Percentiles rank a stretch among this genome's conserved stretches.
Conservation (phyloP, 495 filamentous ascomycete species). For the Hyaloscypha variabilis region DNA sequence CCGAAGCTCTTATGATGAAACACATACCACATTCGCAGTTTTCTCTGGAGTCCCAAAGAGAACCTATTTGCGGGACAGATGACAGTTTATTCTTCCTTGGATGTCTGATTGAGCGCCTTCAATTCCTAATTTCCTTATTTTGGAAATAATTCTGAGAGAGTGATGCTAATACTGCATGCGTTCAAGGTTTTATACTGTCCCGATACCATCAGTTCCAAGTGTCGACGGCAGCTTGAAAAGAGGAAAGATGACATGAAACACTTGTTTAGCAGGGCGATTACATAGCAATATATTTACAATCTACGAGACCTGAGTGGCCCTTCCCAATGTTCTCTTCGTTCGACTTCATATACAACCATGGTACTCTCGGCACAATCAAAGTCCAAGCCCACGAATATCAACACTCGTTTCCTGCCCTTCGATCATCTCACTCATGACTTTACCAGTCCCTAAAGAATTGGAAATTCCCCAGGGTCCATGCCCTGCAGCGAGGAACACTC, state of each 20-base stretch:
- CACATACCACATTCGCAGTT: constrained; percentile 65
- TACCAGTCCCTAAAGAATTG: constrained; percentile 64
- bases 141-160: neutral
- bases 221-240: too few relatives aligned
- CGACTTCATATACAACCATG: neutral
- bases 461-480: constrained; percentile 77
- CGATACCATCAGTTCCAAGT: neutral
- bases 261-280: neutral
- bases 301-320: neutral
- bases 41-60: constrained; percentile 59
- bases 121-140: neutral
- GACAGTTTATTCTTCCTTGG: constrained; percentile 64
- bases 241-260: too few relatives aligned
- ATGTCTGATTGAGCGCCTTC: constrained; percentile 51
- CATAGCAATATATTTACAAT: neutral
- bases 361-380: constrained; percentile 19
- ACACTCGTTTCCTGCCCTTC: constrained; percentile 49
- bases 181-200: neutral
- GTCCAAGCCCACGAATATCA: constrained; percentile 50
- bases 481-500: constrained; percentile 72
- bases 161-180: neutral
- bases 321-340: neutral
- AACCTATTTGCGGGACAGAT: constrained; percentile 55
- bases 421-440: constrained; percentile 66
- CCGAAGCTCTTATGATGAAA: constrained; percentile 52